Base-by-base conservation (phyloP, 805 yeast genomes). In the Candida arabinofermentans region DNA sequence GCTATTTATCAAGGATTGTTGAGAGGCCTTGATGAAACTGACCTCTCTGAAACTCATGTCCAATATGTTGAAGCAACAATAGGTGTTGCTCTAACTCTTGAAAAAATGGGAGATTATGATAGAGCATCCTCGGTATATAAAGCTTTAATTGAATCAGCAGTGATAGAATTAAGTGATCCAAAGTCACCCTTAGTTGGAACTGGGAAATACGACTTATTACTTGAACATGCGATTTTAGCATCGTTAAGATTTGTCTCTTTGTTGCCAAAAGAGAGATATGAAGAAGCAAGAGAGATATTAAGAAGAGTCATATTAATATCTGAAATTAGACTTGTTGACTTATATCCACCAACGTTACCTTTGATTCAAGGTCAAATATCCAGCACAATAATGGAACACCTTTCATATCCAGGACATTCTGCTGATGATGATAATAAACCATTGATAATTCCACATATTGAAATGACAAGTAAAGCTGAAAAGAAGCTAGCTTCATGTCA, bases 71-170 rank as follows among this genome's bases (percentile, higher is more conserved):
- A 86, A 89, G 54, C n/a, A n/a, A n/a, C n/a, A n/a, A n/a, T n/a
- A n/a, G n/a, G n/a, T n/a, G 68, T 86, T 27, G 95, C 84, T 12
- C 95, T 88, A 54, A 80, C 86, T 82, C 85, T 77, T 59, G 96
- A 88, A 39, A 44, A 42, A 21, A 19, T 51, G 14, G 53, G 48
- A 8, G 37, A 53, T n/a, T 49, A 45, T 29, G 58, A 57, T 36
- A 59, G 55, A 33, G 61, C 65, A 2, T 36, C 50, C 24, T 46
- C 43, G 2, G 47, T 58, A 12, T 61, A 61, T 44, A 52, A 55
- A 36, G 48, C 50, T 3, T 27, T 55, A 9, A 34, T 49, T 17
- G 51, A 52, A n/a, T 51, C 36, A 22, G 32, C 46, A 31, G 22
- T 34, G 2, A 17, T 36, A 3, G 41, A 8, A 12, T 26, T 37